A percentile compares a stretch with the other conserved stretches of the same genome.
phyloP scores from a whole-genome alignment of 1,284 basidiomycete genomes.

The Tylopilus sp. region DNA sequence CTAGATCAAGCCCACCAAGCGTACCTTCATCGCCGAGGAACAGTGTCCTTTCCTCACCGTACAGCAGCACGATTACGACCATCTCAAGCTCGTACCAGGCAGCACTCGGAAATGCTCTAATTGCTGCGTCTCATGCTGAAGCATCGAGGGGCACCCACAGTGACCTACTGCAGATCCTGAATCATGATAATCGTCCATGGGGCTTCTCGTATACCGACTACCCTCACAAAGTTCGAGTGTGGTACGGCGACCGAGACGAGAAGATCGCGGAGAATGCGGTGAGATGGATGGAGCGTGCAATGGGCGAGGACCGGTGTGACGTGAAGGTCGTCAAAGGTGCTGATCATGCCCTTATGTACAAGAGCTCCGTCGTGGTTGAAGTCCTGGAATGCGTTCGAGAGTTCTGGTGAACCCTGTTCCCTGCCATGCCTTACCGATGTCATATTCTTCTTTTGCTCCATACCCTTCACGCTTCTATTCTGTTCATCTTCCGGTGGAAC shows the following conservation, averaged over 20 bases:
- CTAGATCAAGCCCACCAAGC: slow-evolving; percentile 42
- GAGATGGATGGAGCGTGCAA: slow-evolving; percentile 84
- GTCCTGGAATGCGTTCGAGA: slow-evolving; percentile 71
- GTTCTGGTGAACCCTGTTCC: slow-evolving; percentile 46
- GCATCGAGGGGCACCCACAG: slow-evolving; percentile 86
- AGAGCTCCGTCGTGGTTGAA: slow-evolving; percentile 81
- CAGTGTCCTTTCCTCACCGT: slow-evolving; percentile 39
- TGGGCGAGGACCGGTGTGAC: slow-evolving; percentile 71
- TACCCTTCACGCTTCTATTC: slow-evolving; percentile 21
- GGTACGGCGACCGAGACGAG: slow-evolving; percentile 94
- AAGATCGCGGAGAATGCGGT: slow-evolving; percentile 87
- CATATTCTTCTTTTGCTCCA: slow-evolving; percentile 15
- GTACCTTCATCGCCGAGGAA: slow-evolving; percentile 49
- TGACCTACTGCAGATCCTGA: slow-evolving; percentile 88
- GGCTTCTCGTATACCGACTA: slow-evolving; percentile 80
- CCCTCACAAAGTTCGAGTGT: slow-evolving; percentile 77
- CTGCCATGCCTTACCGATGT: slow-evolving; percentile 4
- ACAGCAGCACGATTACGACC: slow-evolving; percentile 34
- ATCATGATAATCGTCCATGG: slow-evolving; percentile 82
- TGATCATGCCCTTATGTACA: slow-evolving; percentile 92
- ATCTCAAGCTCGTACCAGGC: slow-evolving; percentile 54
- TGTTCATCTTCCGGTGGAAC: slow-evolving; percentile 16
- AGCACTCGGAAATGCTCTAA: slow-evolving; percentile 78
- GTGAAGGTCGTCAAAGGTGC: slow-evolving; percentile 84
- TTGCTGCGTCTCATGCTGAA: slow-evolving; percentile 93